Base-by-base conservation (phyloP, 176 grass and related monocot genomes). In the Triticum turgidum region DNA sequence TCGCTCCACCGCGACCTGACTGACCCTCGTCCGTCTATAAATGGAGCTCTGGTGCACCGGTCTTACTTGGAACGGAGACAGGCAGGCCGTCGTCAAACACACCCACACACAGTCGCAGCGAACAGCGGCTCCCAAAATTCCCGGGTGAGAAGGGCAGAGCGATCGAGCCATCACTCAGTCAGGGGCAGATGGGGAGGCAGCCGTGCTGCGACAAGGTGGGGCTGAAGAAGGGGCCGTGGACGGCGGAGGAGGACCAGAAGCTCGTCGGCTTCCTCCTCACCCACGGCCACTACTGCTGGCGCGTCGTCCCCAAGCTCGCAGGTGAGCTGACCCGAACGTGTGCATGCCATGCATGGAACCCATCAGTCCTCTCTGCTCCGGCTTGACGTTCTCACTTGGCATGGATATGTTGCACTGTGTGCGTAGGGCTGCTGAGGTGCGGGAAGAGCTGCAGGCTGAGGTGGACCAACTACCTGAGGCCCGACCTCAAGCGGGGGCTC, bases 401-500 rank as follows among this genome's bases (percentile, higher is more conserved):
- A 15, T 51, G 47, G 12, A 14, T 7, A 54, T 54, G 51, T 18
- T 54, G 51, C 51, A 18, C 51, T 54, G 5, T 7, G 51, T 7
- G 9, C 20, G 69, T 71, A 99, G 97, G 97, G 13, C 9, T 96
- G 88, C 66, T 91, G 84, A 73, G 97, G 90, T 99, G 97, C 71
- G 94, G 94, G 5, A 99, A 99, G 92, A 99, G 97, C 87, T 99
- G 97, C 88, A 69, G 97, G 68, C 86, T 99, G 44, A 83, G 97
- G 84, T 99, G 97, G 97, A 94, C 88, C 44, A 99, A 99, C 77
- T 99, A 99, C 88, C 90, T 99, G 47, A 72, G 97, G 39, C 97
- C 94, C 15, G 94, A 96, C 83, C 84, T 99, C n/a, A 96, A 96
- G 92, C 62, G 97, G 61, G 97, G 97, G 4, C 80, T 91, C 17